Base-by-base conservation (phyloP, 1,284 basidiomycete genomes). In the Mycena citricolor region DNA sequence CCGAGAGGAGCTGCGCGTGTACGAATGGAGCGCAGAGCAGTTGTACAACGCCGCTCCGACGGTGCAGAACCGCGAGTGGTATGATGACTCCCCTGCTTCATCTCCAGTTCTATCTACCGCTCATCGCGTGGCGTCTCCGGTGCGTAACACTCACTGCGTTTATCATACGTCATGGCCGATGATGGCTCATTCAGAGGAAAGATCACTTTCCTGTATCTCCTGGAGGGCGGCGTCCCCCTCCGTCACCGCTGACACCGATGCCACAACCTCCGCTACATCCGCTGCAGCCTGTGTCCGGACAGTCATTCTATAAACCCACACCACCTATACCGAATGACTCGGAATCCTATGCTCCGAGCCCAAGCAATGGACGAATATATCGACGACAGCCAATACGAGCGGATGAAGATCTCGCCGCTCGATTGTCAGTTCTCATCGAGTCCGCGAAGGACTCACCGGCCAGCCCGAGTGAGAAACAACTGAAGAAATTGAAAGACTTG, bases 1-100 rank as follows among this genome's bases (percentile, higher is more conserved):
- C 4, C 61, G 60, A 16, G 62, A 66, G 53, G 69, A 72, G 44
- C 59, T 73, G 23, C 67, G 70, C 4, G 59, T 68, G 8, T 70
- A 68, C 47, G 72, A 76, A 51, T 76, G 71, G 46, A 63, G 68
- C 32, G 72, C 72, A 20, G 73, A 76, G 52, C 61, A 66, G 48
- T 60, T 74, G 7, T 73, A 71, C 54, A 57, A 60, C 23, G 61
- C 63, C 38, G 69, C 67, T 5, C 68, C 70, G 12, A 63, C 65
- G 21, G 55, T 62, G 23, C 62, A 54, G 19, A 55, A 58, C n/a
- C 54, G 54, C 21, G 43, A 53, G 28, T 49, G 63, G 35, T 63
- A 61, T 44, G 62, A 61, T 11, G 49, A 48, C 5, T 49, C 49
- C 21, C 51, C 54, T 8, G 20, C 42, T 39, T 32, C 46, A 13